Base-by-base conservation (phyloP, 768 basidiomycete genomes). In the Punctularia strigosozonata region DNA sequence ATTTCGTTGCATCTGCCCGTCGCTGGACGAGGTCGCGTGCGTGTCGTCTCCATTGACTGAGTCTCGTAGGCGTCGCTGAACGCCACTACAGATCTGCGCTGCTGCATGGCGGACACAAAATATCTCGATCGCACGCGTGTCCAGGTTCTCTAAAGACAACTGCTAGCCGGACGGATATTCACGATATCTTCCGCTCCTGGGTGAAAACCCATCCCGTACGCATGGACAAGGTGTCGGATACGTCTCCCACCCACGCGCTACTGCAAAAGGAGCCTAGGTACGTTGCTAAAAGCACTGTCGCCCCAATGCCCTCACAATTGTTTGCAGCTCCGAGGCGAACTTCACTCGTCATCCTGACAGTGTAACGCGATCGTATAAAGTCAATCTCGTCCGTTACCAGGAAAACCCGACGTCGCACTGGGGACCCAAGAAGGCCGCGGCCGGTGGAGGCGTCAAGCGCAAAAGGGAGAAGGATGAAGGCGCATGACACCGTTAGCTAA, bases 121-220 rank as follows among this genome's bases (percentile, higher is more conserved):
- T 95, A 26, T 94, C 94, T 6, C 79, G 94, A 10, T 94, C 94
- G 0, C 95, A 98, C 59, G 89, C 92, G 1, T 69, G 68, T 15
- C 59, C 88, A 4, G 95, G 95, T 0, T 92, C 90, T 6, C 57
- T 99, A 41, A 98, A 98, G 65, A 95, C 95, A 14, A 71, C 77
- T 15, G 94, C 89, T 3, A 65, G 79, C 2, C 67, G 75, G 24
- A 51, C 61, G 20, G 77, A 80, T 43, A 57, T 98, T 6, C 76
- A 85, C 52, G 91, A 94, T 50, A 63, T 95, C 36, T 81, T 80
- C 53, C 75, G 92, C 4, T 77, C 75, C n/a, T 94, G 80, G 77
- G 72, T 89, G 41, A 83, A 87, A 52, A 59, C 51, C 1, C 67
- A 91, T 50, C 89, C 94, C 0, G 84, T 95, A 20, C 81, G 77